Base-by-base conservation (phyloP, 495 filamentous ascomycete species). In the Polyplosphaeria fusca region DNA sequence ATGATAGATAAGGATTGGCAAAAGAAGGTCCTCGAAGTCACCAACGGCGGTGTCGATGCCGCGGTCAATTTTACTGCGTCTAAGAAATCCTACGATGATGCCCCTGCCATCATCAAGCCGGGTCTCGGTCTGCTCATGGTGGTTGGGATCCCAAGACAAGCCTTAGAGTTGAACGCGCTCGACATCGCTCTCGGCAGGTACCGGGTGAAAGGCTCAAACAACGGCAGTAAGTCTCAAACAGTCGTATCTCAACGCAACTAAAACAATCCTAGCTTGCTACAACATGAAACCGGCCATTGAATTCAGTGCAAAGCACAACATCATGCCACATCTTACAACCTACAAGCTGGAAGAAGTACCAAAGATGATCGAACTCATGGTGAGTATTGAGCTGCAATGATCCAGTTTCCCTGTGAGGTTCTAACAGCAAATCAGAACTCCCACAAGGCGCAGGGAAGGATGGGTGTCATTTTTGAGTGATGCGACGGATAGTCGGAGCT, bases 291-390 rank as follows among this genome's bases (percentile, higher is more conserved):
- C 49, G 53, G 58, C 46, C 4, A 61, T 68, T 37, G 58, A 63
- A 47, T 68, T 68, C 46, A 57, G 50, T 23, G 63, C 64, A 23
- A 63, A 68, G 43, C 63, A 68, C 43, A 58, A 58, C 41, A 63
- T 68, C 27, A 60, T 57, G 50, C 58, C 66, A 19, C 61, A 63
- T 46, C 35, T 68, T 40, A 66, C 59, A 20, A 52, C 48, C 11
- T 66, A 63, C 28, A 54, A 61, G 54, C 28, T 67, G 18, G 66
- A 67, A 26, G 60, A 67, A 5, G 40, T 68, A 25, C 60, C 61
- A 32, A 58, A 64, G 52, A 68, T 67, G 66, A 50, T 68, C 30
- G 63, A 67, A 20, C 23, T 66, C 43, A 68, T 68, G 65, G 60
- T 59, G 50, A 63, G 60, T 56, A 7, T 7, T 35, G 30, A 7